Conservation (phyloP, 257 asterid genomes). For the Penstemon newberryi region DNA sequence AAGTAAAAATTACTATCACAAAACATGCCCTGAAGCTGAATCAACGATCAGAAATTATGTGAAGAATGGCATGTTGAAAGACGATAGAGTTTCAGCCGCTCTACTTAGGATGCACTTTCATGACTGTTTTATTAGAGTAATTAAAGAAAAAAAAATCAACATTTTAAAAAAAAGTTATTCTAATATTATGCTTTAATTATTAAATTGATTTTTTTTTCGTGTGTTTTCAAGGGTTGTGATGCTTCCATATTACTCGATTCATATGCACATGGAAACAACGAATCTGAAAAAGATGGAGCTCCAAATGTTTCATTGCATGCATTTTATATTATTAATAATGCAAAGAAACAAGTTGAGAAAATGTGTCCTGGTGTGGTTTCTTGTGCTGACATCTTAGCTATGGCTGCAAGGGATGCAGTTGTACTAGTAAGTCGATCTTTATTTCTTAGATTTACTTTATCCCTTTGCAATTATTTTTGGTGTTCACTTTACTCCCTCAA, state of each 20-base stretch:
- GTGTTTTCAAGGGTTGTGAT: conserved; percentile 69
- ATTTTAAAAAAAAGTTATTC: too few relatives aligned
- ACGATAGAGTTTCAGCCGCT: conserved; percentile 81
- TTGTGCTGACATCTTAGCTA: conserved; percentile 80
- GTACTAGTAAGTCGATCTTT: conserved; percentile 52
- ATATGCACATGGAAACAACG: conserved; percentile 38
- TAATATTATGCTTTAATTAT: too few relatives aligned
- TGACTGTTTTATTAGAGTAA: conserved; percentile 81
- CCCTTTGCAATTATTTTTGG: too few relatives aligned
- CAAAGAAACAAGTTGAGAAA: conserved; percentile 60
- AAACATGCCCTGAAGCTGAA: conserved; percentile 71
- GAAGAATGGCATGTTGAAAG: conserved; percentile 58
- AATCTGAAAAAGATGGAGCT: conserved; percentile 78
- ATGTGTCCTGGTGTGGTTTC: conserved; percentile 83
- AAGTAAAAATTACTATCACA: conserved; percentile 55
- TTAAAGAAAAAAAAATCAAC: too few relatives aligned
- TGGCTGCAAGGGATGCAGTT: conserved; percentile 84
- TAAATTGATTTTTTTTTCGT: neutral
- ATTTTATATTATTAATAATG: conserved; percentile 68
- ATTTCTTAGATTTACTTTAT: too few relatives aligned
- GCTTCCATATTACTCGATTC: conserved; percentile 74
- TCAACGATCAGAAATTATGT: conserved; percentile 43
- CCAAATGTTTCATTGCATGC: conserved; percentile 84
- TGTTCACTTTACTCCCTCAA: too few relatives aligned
- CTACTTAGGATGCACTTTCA: conserved; percentile 87